A percentile compares a stretch with the other conserved stretches of the same genome.
Conservation (phyloP, 345 rosid species). For the Salix purpurea region DNA sequence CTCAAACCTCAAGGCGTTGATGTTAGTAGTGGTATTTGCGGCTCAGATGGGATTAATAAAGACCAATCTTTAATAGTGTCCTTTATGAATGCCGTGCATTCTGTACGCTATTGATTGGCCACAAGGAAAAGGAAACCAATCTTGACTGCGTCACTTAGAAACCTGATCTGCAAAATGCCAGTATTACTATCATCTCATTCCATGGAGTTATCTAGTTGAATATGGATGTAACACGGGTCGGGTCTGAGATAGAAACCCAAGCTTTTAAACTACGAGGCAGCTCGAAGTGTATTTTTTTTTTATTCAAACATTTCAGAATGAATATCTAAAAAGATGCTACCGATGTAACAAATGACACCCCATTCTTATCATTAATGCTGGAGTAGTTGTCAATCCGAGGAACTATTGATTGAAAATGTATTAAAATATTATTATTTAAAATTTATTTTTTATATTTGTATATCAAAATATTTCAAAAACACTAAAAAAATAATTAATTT, state of each 20-base stretch:
- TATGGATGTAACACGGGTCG: neutral
- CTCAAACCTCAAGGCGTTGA: constrained; percentile 73
- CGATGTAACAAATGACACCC: neutral
- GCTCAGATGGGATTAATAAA: constrained; percentile 59
- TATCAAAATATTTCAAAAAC: too few relatives aligned
- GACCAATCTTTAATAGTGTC: constrained; percentile 54
- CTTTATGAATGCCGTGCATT: constrained; percentile 51
- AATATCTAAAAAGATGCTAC: neutral
- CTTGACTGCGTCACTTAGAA: neutral
- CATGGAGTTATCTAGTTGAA: neutral
- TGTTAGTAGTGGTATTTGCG: constrained; percentile 83
- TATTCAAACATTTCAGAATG: neutral
- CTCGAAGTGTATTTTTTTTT: neutral
- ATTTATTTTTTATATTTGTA: too few relatives aligned
- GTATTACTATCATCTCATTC: neutral
- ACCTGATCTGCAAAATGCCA: neutral
- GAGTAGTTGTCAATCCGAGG: too few relatives aligned
- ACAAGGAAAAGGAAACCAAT: neutral
- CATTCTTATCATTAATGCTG: neutral
- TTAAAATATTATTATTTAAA: too few relatives aligned
- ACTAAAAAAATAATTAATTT: too few relatives aligned
- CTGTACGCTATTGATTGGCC: constrained; percentile 35
- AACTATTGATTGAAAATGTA: too few relatives aligned
- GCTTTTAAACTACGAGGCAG: neutral
- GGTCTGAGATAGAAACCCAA: neutral